Evolutionary conservation across 1,139 yeast genomes (phyloP), one percentile per base, ranked within the genome.

Genomic region (Scheffersomyces illinoinensis): DNA sequence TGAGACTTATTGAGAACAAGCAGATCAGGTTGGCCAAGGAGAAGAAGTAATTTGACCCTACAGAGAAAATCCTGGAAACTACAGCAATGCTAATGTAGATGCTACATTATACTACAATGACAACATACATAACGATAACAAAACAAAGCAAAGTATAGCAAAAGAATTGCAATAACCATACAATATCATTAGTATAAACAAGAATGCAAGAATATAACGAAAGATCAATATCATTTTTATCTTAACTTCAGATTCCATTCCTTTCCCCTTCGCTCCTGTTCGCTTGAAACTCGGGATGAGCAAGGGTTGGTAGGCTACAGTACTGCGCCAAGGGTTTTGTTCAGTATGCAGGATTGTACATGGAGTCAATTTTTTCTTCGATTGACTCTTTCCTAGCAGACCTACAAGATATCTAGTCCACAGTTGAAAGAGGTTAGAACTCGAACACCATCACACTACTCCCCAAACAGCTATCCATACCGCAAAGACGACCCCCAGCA

Each of bases 1-100:
- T 95, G 58, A 84, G 99, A 64, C 79, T 95, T 63, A 85, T 90
- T 65, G 88, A 89, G 55, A 93, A 92, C 74, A 84, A 82, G 64
- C 59, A 68, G 57, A 72, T 73, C 50, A 70, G 78, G 64, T 59
- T 64, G 43, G 59, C 33, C 4, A 43, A 55, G 52, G 66, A 54
- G 54, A 33, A 33, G 43, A 33, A 33, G 43, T 33, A 33, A 33
- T 33, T 33, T 14, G 17, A 17, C 7, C 14, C 43, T 4, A 24
- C 26, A 8, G 10, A 24, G 33, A 8, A 24, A 24, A 24, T 4
- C 4, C 14, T 12, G 1, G 5, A 17, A 12, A 33, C 43, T 33
- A 33, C 17, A 10, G 17, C 43, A 33, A 12, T 33, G 17, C 17
- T 33, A 33, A 33, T 12, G 43, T 33, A 10, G 17, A 33, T 33